phyloP scores from a whole-genome alignment of 345 rosid genomes.

The Populus alba region DNA sequence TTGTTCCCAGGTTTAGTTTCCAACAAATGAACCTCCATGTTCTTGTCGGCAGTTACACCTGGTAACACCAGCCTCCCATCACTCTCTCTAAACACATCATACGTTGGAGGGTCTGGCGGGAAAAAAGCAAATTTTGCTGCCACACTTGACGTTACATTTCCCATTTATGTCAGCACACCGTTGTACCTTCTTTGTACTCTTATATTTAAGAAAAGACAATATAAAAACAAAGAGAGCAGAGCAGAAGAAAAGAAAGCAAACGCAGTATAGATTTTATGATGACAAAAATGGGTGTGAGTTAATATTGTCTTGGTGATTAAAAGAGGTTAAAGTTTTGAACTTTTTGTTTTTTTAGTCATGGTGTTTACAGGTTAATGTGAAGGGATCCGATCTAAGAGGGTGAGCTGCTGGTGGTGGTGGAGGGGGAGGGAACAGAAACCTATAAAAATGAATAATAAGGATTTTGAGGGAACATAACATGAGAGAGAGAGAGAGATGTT shows the following conservation, averaged over 20 bases:
- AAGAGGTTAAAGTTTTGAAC: neutral
- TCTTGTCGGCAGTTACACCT: slow-evolving; percentile 72
- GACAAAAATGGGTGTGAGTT: neutral
- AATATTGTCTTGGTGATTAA: neutral
- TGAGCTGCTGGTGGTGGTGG: slow-evolving; percentile 26
- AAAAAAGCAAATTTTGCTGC: slow-evolving; percentile 98
- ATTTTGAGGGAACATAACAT: slow-evolving; percentile 4
- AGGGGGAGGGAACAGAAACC: slow-evolving; percentile 25
- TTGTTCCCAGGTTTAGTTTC: slow-evolving; percentile 75
- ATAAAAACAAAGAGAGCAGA: neutral
- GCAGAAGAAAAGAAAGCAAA: neutral
- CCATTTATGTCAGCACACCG: slow-evolving; percentile 44
- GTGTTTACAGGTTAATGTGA: slow-evolving; percentile 14
- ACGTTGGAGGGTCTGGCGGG: slow-evolving; percentile 95
- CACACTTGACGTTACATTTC: slow-evolving; percentile 88
- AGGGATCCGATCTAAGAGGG: slow-evolving; percentile 59
- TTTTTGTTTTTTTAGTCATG: neutral
- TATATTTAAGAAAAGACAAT: neutral
- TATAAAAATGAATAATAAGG: slow-evolving; percentile 13
- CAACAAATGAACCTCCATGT: slow-evolving; percentile 73
- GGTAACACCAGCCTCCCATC: slow-evolving; percentile 62
- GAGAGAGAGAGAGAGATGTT: neutral
- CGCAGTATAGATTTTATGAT: slow-evolving; percentile 7
- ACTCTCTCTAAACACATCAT: slow-evolving; percentile 53
- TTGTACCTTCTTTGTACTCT: neutral